A percentile compares a stretch with the other conserved stretches of the same genome.
Evolutionary conservation across 1,284 basidiomycete genomes (phyloP).

Genomic region (Porogramme epimiltina): DNA sequence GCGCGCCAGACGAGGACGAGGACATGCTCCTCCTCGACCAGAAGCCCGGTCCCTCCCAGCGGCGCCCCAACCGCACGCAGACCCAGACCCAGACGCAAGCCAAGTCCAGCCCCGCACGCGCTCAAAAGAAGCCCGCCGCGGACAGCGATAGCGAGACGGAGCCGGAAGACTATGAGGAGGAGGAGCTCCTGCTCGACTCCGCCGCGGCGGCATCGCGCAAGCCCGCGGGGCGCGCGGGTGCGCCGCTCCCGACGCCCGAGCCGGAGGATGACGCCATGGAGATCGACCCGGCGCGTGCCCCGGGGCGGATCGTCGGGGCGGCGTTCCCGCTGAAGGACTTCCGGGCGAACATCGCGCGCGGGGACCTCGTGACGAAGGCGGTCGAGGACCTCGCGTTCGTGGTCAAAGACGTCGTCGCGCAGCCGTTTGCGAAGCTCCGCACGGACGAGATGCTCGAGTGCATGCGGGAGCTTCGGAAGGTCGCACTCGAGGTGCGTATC

Average conservation of each 20-base stretch:
- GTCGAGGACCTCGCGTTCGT: constrained; percentile 77
- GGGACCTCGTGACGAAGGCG: constrained; percentile 81
- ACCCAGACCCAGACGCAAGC: constrained; percentile 11
- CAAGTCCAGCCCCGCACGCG: neutral
- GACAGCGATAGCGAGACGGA: constrained; percentile 27
- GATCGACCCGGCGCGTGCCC: constrained; percentile 41
- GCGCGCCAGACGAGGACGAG: constrained; percentile 63
- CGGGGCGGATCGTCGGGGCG: constrained; percentile 71
- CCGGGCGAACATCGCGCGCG: constrained; percentile 62
- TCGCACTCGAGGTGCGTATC: constrained; percentile 59
- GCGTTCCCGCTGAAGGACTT: constrained; percentile 80
- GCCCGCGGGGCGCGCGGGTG: constrained; percentile 12
- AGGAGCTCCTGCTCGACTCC: constrained; percentile 31
- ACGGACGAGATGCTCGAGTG: constrained; percentile 73
- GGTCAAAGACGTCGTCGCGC: constrained; percentile 67
- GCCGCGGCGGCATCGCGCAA: constrained; percentile 26
- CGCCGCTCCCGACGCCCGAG: constrained; percentile 37
- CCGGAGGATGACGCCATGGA: constrained; percentile 21
- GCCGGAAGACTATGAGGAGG: constrained; percentile 29
- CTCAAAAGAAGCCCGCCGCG: constrained; percentile 9
- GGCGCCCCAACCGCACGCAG: constrained; percentile 9
- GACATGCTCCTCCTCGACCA: constrained; percentile 64
- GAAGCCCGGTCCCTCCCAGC: constrained; percentile 33
- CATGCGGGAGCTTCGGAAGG: constrained; percentile 64
- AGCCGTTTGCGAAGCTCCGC: constrained; percentile 70